phyloP scores from a whole-genome alignment of 2,329 filamentous ascomycete genomes.

The Juglanconis oblonga region DNA sequence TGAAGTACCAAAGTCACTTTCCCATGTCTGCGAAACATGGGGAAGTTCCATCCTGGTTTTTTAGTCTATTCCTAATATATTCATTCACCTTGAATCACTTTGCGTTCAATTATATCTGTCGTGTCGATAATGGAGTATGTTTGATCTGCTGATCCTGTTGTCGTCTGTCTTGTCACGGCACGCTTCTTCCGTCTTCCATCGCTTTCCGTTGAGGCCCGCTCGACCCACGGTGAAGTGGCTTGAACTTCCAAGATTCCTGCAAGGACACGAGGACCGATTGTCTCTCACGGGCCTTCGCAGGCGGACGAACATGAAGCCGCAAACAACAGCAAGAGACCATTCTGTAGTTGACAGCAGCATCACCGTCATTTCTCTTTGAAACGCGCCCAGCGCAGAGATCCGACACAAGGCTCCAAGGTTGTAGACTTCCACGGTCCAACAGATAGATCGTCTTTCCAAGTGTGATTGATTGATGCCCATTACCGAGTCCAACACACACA shows the following conservation, averaged over 20 bases:
- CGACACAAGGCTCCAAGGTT: no score
- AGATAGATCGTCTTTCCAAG: no score
- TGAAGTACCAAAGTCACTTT: conserved; percentile 19
- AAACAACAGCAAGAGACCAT: neutral
- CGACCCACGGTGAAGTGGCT: neutral
- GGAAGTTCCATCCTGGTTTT: neutral
- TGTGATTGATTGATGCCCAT: no score
- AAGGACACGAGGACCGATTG: neutral
- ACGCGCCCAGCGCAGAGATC: no score
- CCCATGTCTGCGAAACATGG: conserved; percentile 12
- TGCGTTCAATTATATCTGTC: neutral
- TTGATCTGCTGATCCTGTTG: neutral
- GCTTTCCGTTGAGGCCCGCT: neutral
- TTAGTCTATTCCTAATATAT: neutral
- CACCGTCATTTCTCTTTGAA: no score
- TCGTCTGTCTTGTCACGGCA: neutral
- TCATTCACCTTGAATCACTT: neutral
- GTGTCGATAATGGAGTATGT: neutral
- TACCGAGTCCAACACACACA: no score
- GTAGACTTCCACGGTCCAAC: no score
- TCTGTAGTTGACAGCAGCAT: no score
- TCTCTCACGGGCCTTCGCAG: neutral
- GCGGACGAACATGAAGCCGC: neutral
- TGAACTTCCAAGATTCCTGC: neutral
- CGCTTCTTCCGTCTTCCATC: neutral